These are phyloP conservation scores for Fusarium paranaense DNA, from an alignment of 2,329 filamentous ascomycete genomes.

Conservation along the genomic window DNA sequence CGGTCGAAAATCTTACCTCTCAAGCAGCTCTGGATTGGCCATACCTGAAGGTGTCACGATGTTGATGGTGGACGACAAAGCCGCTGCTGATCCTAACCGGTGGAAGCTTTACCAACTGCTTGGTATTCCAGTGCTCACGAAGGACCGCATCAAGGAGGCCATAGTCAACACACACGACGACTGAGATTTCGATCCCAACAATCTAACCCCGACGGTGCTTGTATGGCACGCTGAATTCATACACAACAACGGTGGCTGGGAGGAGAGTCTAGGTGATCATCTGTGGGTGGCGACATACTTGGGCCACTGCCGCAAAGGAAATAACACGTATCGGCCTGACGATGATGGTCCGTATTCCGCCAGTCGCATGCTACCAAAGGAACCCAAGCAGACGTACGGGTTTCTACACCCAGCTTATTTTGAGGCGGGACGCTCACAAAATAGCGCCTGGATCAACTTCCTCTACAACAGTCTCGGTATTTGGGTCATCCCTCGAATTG, in stretches of 20 bases:
- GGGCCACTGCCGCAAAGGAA: background rate
- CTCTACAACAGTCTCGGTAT: background rate
- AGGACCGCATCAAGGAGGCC: background rate
- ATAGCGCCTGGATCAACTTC: constrained; percentile 1
- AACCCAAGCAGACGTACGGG: background rate
- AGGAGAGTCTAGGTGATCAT: background rate
- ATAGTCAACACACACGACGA: background rate
- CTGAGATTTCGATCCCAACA: background rate
- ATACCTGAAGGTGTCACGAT: constrained; percentile 5
- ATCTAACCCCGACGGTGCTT: background rate
- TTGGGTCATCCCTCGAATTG: background rate
- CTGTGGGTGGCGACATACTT: constrained; percentile 1
- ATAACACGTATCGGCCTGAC: constrained; percentile 9
- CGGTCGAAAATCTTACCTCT: background rate
- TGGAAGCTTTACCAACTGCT: background rate
- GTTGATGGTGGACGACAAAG: background rate
- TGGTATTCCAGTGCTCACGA: background rate
- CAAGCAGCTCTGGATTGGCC: background rate
- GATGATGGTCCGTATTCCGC: background rate
- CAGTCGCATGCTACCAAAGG: background rate
- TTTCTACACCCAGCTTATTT: constrained; percentile 4
- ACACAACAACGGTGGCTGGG: background rate
- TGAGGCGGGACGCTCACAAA: background rate
- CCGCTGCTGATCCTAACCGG: background rate
- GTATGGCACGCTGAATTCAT: constrained; percentile 6